Evolutionary conservation across 2,329 filamentous ascomycete species (phyloP), one percentile per base, ranked within the genome.

Genomic region (Trichoderma citrinoviride): DNA sequence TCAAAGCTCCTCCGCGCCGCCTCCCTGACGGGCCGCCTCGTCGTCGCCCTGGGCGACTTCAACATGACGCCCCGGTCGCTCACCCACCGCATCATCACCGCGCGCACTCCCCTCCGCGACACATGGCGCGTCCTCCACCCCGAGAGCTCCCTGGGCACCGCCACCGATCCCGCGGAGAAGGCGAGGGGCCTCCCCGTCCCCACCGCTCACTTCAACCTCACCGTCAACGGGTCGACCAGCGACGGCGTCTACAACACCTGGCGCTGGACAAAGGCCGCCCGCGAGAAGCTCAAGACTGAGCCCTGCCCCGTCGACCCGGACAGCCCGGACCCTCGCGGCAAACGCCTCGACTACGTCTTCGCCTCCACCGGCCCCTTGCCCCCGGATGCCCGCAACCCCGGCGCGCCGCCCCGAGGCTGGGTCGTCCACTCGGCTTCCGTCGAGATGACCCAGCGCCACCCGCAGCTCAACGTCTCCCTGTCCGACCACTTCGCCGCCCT

Each of bases 401-500:
- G 33, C 53, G 69, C 72, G 75, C 68, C 73, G 71, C 43, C 67
- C 67, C 49, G 64, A 66, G 72, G 75, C 50, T 97, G 93, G 93
- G 80, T 85, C 14, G 87, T 97, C 65, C 83, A 87, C 66, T 82
- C 84, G 7, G 89, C 86, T 3, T 84, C 86, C 56, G 90, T 99
- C 1, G 89, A 90, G 66, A 92, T 97, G 87, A 89, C 87, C 21
- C 85, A 90, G 73, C 88, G 91, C 10, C 93, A 97, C 76, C 91
- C 93, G 0, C 86, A 85, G 1, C 82, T 97, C 1, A 84, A 87
- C 67, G 97, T 93, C 78, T 96, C 92, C 1, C 82, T 98, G 27
- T 97, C 93, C 71, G 94, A 99, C 74, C 95, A 98, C 76, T 98
- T 97, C 76, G 93, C 92, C 23, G 90, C 98, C 61, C 90, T 94